These are phyloP conservation scores for Cenococcum geophilum DNA, from an alignment of 495 filamentous ascomycete genomes.

Conservation along the genomic window DNA sequence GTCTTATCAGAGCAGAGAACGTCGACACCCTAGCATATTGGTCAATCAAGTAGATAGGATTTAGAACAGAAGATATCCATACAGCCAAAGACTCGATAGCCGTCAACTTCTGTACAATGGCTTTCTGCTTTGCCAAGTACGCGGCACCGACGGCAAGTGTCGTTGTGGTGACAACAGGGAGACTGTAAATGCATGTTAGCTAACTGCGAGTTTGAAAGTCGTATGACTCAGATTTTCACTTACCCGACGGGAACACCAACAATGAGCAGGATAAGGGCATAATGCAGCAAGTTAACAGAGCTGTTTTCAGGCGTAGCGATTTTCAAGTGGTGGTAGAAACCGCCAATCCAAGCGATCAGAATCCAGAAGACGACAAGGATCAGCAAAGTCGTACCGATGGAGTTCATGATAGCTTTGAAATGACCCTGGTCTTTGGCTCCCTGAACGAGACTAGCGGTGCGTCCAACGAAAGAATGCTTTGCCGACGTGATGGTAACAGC, in stretches of 20 bases:
- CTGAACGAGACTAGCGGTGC: conserved; percentile 63
- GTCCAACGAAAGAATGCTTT: conserved; percentile 64
- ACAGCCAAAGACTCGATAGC: conserved; percentile 66
- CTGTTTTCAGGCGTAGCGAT: conserved; percentile 59
- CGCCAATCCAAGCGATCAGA: conserved; percentile 65
- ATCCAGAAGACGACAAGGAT: conserved; percentile 70
- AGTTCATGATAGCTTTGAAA: conserved; percentile 81
- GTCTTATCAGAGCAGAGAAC: conserved; percentile 73
- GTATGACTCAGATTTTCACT: not conserved
- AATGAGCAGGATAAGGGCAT: conserved; percentile 62
- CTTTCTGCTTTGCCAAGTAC: conserved; percentile 67
- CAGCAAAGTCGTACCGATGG: conserved; percentile 60
- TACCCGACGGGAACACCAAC: conserved; percentile 64
- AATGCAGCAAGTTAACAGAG: conserved; percentile 55
- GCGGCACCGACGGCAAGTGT: conserved; percentile 70
- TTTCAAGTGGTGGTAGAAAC: conserved; percentile 65
- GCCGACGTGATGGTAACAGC: conserved; percentile 59
- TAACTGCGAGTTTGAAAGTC: not conserved
- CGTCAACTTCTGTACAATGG: conserved; percentile 70
- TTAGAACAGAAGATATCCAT: not conserved
- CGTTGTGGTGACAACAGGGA: conserved; percentile 68
- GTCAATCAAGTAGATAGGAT: not conserved
- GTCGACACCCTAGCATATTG: conserved; percentile 50
- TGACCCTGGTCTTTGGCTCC: conserved; percentile 66
- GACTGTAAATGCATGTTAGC: conserved; percentile 36